Conservation (phyloP, 306 rosid genomes). For the Hylodesmum podocarpum region DNA sequence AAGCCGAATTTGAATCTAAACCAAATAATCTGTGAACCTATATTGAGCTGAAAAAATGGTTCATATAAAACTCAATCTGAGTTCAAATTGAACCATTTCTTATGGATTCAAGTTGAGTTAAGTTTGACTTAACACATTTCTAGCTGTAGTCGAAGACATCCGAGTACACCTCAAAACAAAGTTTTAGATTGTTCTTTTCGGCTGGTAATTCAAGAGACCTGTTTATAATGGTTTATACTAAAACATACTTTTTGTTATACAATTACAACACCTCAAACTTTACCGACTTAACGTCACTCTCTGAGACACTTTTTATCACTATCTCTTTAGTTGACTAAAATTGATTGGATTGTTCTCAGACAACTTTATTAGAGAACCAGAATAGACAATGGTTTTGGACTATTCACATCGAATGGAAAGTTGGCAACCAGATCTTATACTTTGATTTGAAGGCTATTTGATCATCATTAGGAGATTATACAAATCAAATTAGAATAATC, state of each 20-base stretch:
- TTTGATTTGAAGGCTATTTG: slow-evolving; percentile 2
- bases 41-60: background rate
- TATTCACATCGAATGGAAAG: background rate
- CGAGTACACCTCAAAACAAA: background rate
- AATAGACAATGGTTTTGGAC: background rate
- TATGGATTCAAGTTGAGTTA: background rate
- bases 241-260: background rate
- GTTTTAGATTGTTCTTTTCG: no score
- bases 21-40: background rate
- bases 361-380: slow-evolving; percentile 7
- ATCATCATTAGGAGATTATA: background rate
- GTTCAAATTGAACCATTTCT: no score
- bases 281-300: no score
- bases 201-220: background rate
- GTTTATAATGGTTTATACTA: background rate
- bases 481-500: background rate
- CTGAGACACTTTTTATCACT: no score
- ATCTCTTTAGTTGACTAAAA: no score
- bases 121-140: no score
- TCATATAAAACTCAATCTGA: background rate
- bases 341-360: no score
- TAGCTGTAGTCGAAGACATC: background rate
- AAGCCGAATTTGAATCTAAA: background rate
- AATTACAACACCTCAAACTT: background rate
- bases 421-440: slow-evolving; percentile 4